Evolutionary conservation across 2,329 filamentous ascomycete species (phyloP).

Genomic region (Fusarium marasasianum): DNA sequence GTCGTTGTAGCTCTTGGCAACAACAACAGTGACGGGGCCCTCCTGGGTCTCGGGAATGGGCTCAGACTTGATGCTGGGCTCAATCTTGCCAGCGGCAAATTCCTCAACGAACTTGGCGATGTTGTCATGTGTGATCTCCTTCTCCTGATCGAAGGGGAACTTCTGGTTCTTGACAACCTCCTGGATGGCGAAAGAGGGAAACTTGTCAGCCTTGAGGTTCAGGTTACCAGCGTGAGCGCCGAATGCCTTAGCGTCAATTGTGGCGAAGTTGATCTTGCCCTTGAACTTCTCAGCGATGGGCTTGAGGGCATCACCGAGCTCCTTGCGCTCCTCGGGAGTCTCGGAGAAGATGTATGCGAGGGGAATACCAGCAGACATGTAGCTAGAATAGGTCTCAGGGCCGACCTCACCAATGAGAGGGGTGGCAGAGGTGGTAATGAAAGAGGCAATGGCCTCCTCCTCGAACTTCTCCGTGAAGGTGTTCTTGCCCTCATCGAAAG

Average conservation of each 20-base stretch:
- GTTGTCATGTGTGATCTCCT: conserved; percentile 75
- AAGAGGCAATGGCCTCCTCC: conserved; percentile 79
- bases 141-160: conserved; percentile 89
- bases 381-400: conserved; percentile 93
- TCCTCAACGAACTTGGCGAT: conserved; percentile 87
- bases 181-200: conserved; percentile 98
- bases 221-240: conserved; percentile 96
- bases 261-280: conserved; percentile 96
- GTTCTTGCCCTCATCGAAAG: conserved; percentile 95
- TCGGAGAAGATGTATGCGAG: conserved; percentile 98
- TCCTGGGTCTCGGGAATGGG: conserved; percentile 94
- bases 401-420: conserved; percentile 96
- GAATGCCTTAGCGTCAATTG: conserved; percentile 93
- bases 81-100: conserved; percentile 85
- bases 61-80: conserved; percentile 98
- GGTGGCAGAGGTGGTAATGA: conserved; percentile 85
- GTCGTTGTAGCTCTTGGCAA: conserved; percentile 93
- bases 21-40: conserved; percentile 84
- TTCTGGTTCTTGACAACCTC: conserved; percentile 95
- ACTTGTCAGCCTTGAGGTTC: conserved; percentile 94
- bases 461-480: conserved; percentile 83
- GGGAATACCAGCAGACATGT: conserved; percentile 92
- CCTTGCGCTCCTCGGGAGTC: conserved; percentile 86
- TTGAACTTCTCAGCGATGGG: conserved; percentile 90
- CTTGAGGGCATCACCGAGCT: conserved; percentile 81